These are phyloP conservation scores for Exophiala phaeomuriformis DNA, from an alignment of 2,329 filamentous ascomycete genomes.

Conservation along the genomic window DNA sequence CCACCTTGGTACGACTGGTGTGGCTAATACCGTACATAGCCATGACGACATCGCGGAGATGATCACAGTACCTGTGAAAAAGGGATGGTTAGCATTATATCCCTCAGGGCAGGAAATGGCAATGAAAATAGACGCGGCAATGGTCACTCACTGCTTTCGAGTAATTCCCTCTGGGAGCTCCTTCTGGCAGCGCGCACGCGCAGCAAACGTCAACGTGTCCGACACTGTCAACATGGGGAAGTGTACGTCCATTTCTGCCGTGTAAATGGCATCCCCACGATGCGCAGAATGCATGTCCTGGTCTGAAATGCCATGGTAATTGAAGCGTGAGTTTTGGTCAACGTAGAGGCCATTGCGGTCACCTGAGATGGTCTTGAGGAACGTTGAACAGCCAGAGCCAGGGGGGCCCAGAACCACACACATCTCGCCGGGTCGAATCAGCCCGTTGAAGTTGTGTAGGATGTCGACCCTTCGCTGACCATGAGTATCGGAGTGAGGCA, in stretches of 20 bases:
- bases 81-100: background rate
- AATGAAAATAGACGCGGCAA: background rate
- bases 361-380: conserved; percentile 75
- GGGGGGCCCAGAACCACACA: conserved; percentile 37
- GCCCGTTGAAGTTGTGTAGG: conserved; percentile 26
- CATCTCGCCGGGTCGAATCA: conserved; percentile 31
- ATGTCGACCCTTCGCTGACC: conserved; percentile 10
- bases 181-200: conserved; percentile 43
- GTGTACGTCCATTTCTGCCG: conserved; percentile 74
- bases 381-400: conserved; percentile 60
- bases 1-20: conserved; percentile 46
- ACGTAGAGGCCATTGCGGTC: conserved; percentile 74
- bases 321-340: conserved; percentile 63
- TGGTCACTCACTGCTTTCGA: conserved; percentile 33
- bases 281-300: conserved; percentile 54
- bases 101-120: background rate
- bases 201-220: conserved; percentile 50
- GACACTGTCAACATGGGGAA: conserved; percentile 67
- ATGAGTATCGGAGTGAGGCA: no score
- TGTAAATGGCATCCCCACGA: conserved; percentile 78
- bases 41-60: conserved; percentile 42
- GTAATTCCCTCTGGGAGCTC: conserved; percentile 32
- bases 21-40: conserved; percentile 44
- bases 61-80: conserved; percentile 30
- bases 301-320: conserved; percentile 59